Evolutionary conservation across 441 rosid genomes (phyloP), one percentile per base, ranked within the genome.

Genomic region (Syzygium malaccense): DNA sequence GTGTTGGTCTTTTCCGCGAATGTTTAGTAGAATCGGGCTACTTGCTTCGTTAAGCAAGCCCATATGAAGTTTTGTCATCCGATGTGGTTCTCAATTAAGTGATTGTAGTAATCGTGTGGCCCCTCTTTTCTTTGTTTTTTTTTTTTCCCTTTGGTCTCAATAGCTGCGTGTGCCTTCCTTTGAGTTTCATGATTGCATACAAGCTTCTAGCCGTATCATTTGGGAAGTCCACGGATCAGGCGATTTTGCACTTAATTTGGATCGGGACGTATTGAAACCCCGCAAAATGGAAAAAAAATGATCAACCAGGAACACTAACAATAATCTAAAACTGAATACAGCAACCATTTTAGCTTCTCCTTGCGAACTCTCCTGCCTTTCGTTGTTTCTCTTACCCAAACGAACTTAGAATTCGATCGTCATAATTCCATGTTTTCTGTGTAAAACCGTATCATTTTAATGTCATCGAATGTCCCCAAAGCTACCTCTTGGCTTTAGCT

Each of bases 351-450:
- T 58, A 0, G 32, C 66, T 58, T 58, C 66, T 28, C 66, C 66
- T 58, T 58, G 12, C 1, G 66, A 58, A 13, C 8, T 58, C 32
- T 0, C 30, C 28, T 0, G 32, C 66, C 17, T 58, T 58, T 28
- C 66, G 66, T 13, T 58, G 66, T 58, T 58, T 58, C 8, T 58
- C 66, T 58, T 12, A 26, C 17, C 15, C 32, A 26, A 58, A 58
- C 15, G 0, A 28, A 58, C 56, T 23, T 4, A 3, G 17, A 28
- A 0, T 58, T 58, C 0, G 8, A 58, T 28, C 32, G 7, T 58
- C 32, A 58, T 5, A 37, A 58, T 58, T 58, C 66, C 66, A 0
- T 12, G 64, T 26, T 26, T 26, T 58, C 7, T 12, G 15, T 26
- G 30, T 26, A 58, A 26, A 26, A 58, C 64, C 64, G 0, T 58